Evolutionary conservation across 331 rosid species (phyloP).

Genomic region (Cydonia oblonga): DNA sequence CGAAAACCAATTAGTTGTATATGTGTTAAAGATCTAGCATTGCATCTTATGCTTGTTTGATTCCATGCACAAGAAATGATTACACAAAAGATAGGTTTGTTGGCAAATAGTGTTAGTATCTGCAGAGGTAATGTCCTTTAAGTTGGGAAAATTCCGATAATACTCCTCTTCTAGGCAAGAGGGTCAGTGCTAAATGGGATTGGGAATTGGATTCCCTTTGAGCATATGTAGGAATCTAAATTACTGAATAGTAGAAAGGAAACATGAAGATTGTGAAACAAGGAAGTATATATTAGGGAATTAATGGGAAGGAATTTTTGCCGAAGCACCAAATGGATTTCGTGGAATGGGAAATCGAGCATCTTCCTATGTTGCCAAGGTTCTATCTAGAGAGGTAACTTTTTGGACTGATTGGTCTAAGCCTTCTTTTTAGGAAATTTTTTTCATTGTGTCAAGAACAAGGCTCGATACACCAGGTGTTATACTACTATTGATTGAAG

Average conservation of each 20-base stretch:
- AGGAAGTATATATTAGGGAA: background rate
- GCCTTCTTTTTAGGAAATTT: too few species aligned
- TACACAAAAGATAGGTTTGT: background rate
- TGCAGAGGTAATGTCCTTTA: background rate
- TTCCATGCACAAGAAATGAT: background rate
- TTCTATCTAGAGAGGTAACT: background rate
- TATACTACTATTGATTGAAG: too few species aligned
- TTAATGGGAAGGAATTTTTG: background rate
- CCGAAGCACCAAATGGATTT: background rate
- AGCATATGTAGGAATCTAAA: background rate
- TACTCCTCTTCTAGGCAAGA: background rate
- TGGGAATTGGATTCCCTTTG: conserved; percentile 32
- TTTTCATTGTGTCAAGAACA: too few species aligned
- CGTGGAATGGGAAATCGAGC: background rate
- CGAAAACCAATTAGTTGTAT: background rate
- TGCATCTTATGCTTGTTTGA: conserved; percentile 11
- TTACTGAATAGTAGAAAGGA: background rate
- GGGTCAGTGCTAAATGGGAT: conserved; percentile 1
- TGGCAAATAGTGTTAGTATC: background rate
- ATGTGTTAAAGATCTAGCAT: background rate
- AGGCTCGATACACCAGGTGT: rapidly evolving
- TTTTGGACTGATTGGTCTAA: too few species aligned
- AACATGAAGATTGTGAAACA: background rate
- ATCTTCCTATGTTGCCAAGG: background rate
- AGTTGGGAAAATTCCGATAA: background rate